Base-by-base conservation (phyloP, 768 basidiomycete genomes). In the Suillus subluteus region DNA sequence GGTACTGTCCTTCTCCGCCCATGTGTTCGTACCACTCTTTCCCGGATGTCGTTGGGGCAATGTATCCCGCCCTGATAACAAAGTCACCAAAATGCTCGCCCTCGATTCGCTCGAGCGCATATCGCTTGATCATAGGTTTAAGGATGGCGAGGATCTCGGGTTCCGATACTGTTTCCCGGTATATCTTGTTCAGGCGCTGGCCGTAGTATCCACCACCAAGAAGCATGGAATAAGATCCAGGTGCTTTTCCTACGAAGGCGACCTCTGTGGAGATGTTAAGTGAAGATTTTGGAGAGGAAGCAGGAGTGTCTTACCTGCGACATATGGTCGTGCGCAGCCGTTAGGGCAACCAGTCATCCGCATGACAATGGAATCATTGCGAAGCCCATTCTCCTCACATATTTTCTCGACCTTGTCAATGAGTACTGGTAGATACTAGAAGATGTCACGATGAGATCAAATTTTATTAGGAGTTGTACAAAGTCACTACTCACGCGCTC, bases 281-380 rank as follows among this genome's bases (percentile, higher is more conserved):
- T 54, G 30, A 65, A 44, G 30, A 6, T 63, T 48, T 55, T 37
- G 37, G 62, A 23, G n/a, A 46, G 55, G 61, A 58, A 21, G 44
- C 43, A 40, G 44, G 41, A 52, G 26, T 32, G 43, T 73, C 88
- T 12, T 54, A 90, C 92, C 92, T 58, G 94, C 97, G 55, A 96
- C 82, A 78, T 97, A 99, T 44, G 95, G 97, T 66, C 96, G 86
- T 2, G 96, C 94, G 76, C 96, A 96, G 44, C 94, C 95, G 72
- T 95, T 96, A 3, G 94, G 94, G 71, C 96, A 98, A 61, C 97
- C 97, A 18, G 96, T 98, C 96, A 99, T 98, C 63, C 97, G 88
- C 97, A 99, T 98, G 67, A 98, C 88, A 70, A 99, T 97, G 3
- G 92, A 89, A 78, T 99, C 97, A 75, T 98, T 91, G 56, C 97